Percentiles rank a stretch among this genome's conserved stretches.
Evolutionary conservation across 306 rosid genomes (phyloP).

Genomic region (Begonia masoniana): DNA sequence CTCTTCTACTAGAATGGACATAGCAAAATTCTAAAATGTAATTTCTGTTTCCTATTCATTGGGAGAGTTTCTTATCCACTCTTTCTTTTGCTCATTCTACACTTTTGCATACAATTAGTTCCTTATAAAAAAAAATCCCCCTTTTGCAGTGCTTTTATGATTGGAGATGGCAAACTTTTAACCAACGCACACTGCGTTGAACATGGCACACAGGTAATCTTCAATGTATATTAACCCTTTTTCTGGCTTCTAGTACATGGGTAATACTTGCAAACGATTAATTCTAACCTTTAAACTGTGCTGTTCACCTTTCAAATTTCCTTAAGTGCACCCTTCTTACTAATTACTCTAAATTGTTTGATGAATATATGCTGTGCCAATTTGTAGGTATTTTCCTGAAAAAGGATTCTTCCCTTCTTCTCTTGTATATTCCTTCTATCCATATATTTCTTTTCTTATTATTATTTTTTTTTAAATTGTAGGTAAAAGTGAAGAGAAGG

Average conservation of each 20-base stretch:
- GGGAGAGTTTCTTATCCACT: not conserved
- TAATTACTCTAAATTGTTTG: too few species aligned
- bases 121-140: not conserved
- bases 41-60: not conserved
- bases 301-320: too few species aligned
- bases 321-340: too few species aligned
- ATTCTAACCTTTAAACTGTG: too few species aligned
- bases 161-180: conserved; percentile 70
- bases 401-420: not conserved
- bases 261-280: too few species aligned
- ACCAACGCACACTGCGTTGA: conserved; percentile 99
- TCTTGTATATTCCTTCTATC: conserved; percentile 8
- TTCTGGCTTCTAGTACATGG: too few species aligned
- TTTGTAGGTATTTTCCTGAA: too few species aligned
- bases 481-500: conserved; percentile 97
- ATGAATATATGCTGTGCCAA: too few species aligned
- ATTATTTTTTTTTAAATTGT: conserved; percentile 9
- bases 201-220: conserved; percentile 78
- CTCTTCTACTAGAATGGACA: not conserved
- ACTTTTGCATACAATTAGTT: not conserved
- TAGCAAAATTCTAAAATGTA: too few species aligned
- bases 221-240: conserved; percentile 11
- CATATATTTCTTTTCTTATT: conserved; percentile 3
- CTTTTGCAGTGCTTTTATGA: conserved; percentile 86
- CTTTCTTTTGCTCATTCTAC: not conserved